These are phyloP conservation scores for Sphenostylis stenocarpa DNA, from an alignment of 306 rosid species.

Conservation along the genomic window DNA sequence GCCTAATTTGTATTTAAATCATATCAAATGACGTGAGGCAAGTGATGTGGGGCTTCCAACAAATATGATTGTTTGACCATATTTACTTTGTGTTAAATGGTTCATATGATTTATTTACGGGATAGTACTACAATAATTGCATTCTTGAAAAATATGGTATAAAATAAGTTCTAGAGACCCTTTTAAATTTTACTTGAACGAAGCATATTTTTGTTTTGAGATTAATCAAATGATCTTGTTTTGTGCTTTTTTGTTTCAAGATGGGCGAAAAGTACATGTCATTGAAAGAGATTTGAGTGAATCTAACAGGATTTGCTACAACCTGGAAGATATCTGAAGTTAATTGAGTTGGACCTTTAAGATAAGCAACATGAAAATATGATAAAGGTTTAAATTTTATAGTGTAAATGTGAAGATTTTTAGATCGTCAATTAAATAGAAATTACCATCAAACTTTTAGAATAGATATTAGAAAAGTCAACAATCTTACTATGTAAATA, in stretches of 20 bases:
- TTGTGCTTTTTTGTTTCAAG: constrained; percentile 36
- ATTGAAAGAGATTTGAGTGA: constrained; percentile 71
- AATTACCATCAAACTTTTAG: not conserved
- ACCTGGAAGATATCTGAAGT: constrained; percentile 86
- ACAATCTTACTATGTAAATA: not conserved
- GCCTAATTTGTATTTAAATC: no score
- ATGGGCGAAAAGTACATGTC: constrained; percentile 60
- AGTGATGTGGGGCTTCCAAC: no score
- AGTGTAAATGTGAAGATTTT: not conserved
- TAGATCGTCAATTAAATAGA: not conserved
- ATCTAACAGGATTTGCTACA: constrained; percentile 81
- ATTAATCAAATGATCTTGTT: not conserved
- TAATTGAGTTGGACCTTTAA: constrained; percentile 72
- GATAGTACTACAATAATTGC: not conserved
- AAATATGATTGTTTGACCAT: not conserved
- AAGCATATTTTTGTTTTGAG: constrained; percentile 19
- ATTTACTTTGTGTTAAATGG: not conserved
- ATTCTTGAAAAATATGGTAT: constrained; percentile 5
- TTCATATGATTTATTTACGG: not conserved
- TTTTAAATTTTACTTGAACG: not conserved
- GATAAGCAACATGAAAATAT: no score
- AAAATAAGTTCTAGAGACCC: not conserved
- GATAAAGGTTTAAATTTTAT: not conserved
- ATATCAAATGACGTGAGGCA: no score
- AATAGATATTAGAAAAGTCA: not conserved